Percentiles rank a stretch among this genome's conserved stretches.
phyloP scores from a whole-genome alignment of 805 yeast genomes.

The Metschnikowia arizonensis region DNA sequence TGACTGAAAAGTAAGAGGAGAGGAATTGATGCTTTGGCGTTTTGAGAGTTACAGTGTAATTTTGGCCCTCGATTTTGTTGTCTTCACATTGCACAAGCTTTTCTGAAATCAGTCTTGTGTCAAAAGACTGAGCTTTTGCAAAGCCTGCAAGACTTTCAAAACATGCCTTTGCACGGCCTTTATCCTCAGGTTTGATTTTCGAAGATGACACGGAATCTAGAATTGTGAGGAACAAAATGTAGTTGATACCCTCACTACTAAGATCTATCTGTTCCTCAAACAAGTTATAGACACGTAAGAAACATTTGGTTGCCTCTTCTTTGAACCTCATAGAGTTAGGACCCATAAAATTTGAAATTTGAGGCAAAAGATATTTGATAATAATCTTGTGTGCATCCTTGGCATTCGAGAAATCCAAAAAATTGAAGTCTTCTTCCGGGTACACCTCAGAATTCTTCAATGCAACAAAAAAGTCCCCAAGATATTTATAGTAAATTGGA shows the following conservation, averaged over 20 bases:
- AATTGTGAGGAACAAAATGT: conserved; percentile 5
- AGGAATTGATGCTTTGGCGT: conserved; percentile 6
- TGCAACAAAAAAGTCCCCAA: conserved; percentile 23
- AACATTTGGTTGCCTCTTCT: conserved; percentile 21
- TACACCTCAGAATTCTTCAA: conserved; percentile 10
- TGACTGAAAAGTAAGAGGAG: conserved; percentile 3
- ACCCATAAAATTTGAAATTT: conserved; percentile 16
- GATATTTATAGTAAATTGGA: conserved; percentile 42
- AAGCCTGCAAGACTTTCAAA: conserved; percentile 4
- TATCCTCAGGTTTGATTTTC: conserved; percentile 6
- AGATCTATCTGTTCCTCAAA: conserved; percentile 12
- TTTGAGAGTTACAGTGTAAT: conserved; percentile 1
- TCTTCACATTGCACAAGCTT: conserved; percentile 7
- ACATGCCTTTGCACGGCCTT: neutral
- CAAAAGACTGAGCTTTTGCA: neutral
- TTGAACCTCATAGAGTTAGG: conserved; percentile 18
- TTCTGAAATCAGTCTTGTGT: neutral
- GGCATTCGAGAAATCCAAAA: conserved; percentile 18
- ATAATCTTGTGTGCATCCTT: conserved; percentile 21
- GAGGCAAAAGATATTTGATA: conserved; percentile 17
- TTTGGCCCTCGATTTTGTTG: neutral
- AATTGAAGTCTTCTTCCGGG: conserved; percentile 15
- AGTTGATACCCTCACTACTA: neutral
- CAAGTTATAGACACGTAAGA: conserved; percentile 12
- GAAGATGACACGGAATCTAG: conserved; percentile 11